A percentile compares a stretch with the other conserved stretches of the same genome.
These are phyloP conservation scores for Aphanomyces astaci DNA, from an alignment of 352 stramenopile genomes.

Conservation along the genomic window DNA sequence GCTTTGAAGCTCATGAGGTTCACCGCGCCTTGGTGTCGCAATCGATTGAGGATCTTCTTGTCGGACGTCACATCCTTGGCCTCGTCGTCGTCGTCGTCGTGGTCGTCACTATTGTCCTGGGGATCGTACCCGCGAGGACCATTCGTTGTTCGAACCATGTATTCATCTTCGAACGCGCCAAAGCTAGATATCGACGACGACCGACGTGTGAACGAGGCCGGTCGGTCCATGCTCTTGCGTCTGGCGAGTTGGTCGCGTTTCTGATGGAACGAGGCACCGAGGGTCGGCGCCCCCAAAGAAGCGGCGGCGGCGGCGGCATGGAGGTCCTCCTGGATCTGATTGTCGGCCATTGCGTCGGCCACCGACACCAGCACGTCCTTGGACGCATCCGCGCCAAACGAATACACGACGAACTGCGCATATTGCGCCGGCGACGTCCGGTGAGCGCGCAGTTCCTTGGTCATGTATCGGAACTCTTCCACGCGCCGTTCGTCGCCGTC, in stretches of 20 bases:
- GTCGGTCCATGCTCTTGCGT: constrained; percentile 18
- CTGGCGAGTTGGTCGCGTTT: neutral
- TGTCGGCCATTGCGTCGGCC: constrained; percentile 4
- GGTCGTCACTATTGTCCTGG: no score
- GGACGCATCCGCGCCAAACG: constrained; percentile 10
- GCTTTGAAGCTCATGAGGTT: constrained; percentile 22
- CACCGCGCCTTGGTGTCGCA: constrained; percentile 20
- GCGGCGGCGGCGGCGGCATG: neutral
- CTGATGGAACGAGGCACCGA: constrained; percentile 14
- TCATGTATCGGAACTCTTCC: constrained; percentile 19
- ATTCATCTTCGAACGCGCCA: neutral
- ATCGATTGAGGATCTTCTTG: constrained; percentile 11
- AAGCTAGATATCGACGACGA: neutral
- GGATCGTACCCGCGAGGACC: no score
- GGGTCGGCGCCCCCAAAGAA: neutral
- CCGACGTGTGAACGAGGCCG: neutral
- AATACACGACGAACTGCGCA: constrained; percentile 11
- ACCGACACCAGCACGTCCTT: constrained; percentile 13
- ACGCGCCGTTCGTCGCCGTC: constrained; percentile 19
- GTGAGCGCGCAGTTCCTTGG: constrained; percentile 13
- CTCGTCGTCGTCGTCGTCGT: neutral
- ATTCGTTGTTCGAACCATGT: neutral
- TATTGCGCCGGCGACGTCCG: constrained; percentile 4
- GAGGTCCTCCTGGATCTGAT: constrained; percentile 19
- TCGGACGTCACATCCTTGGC: neutral